Evolutionary conservation across 2,329 filamentous ascomycete species (phyloP), one percentile per base, ranked within the genome.

Genomic region (Zarea fungicola): DNA sequence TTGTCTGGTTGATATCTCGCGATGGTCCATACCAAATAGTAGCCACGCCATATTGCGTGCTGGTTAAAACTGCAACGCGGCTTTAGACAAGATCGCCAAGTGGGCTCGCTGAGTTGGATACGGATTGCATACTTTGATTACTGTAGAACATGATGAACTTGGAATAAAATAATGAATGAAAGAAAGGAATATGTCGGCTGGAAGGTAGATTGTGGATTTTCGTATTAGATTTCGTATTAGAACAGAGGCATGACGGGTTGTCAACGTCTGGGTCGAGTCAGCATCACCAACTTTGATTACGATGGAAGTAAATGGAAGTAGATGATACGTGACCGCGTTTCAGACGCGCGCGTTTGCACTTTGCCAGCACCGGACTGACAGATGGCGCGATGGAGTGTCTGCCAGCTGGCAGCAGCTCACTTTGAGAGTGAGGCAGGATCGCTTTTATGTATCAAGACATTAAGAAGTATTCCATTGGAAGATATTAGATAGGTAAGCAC

Each of bases 1-100:
- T 43, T 39, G 28, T 10, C 3, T 34, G 1, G 7, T 3, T 6
- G 11, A 2, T 9, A 21, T 9, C 21, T 22, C 2, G 35, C 21
- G 3, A 14, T 14, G 14, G 23, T n/a, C 25, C 79, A 60, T 75
- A 95, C 92, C 93, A 99, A 52, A 99, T 85, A 2, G 92, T 99
- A 13, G 92, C 87, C 50, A 99, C 87, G 49, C 93, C 93, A 78
- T 96, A 87, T 64, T 93, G 85, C 62, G 83, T 83, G 54, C 80
- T 92, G 4, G 84, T 93, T 48, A 99, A 80, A 52, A 99, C 81
- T 85, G 49, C 10, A 18, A n/a, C 36, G 19, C 9, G 18, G 57
- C 71, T 37, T 68, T 61, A 11, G 31, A 48, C 26, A 14, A 16
- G 9, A 32, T 10, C 16, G 13, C 5, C 2, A 22, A 28, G 19